Percentiles rank a stretch among this genome's conserved stretches.
Evolutionary conservation across 208 protist genomes (phyloP).

Genomic region (Crithidia fasciculata): DNA sequence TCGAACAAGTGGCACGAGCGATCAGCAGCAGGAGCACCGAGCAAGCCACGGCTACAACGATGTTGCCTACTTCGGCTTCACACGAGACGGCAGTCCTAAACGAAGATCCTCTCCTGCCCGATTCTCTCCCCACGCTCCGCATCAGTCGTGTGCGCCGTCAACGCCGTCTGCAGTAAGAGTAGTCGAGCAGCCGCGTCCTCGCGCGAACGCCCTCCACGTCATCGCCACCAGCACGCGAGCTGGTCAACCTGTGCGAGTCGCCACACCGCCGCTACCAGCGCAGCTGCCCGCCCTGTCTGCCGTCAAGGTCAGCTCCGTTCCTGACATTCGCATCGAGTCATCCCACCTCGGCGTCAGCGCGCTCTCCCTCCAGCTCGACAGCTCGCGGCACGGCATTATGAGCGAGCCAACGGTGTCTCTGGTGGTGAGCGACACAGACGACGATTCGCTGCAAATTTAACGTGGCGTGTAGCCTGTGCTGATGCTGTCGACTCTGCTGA

Average conservation of each 20-base stretch:
- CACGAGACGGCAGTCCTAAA: background rate
- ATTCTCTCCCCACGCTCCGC: background rate
- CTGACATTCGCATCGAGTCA: background rate
- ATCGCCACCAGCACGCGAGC: too few species aligned
- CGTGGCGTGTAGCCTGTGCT: background rate
- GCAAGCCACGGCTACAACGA: conserved; percentile 1
- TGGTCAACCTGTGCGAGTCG: too few species aligned
- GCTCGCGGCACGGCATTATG: background rate
- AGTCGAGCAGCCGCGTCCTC: too few species aligned
- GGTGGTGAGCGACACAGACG: background rate
- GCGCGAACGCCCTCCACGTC: too few species aligned
- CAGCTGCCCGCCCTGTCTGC: background rate
- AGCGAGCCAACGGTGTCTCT: background rate
- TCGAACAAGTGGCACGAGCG: background rate
- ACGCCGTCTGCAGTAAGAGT: too few species aligned
- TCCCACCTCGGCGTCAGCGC: background rate
- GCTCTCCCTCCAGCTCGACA: background rate
- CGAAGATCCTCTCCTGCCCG: background rate
- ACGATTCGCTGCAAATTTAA: background rate
- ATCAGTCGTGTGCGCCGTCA: too few species aligned
- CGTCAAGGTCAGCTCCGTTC: background rate
- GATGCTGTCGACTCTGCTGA: conserved; percentile 6
- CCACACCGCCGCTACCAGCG: too few species aligned
- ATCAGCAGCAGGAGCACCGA: background rate
- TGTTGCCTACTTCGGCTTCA: conserved; percentile 12